phyloP scores from a whole-genome alignment of 192 early-diverging fungal genomes.

The Linnemannia schmuckeri region DNA sequence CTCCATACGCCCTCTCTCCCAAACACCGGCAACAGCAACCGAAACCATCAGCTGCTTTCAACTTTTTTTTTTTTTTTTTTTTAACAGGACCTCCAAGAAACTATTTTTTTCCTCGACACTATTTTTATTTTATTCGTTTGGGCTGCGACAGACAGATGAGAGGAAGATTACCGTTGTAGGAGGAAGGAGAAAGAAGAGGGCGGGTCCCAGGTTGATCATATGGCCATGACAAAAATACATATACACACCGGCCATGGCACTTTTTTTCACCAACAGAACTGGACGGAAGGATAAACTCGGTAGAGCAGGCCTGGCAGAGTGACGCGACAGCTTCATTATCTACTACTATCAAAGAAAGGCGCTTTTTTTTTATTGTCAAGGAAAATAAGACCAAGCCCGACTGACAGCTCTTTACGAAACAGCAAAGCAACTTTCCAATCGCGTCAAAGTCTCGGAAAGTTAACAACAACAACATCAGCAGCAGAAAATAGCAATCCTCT shows the following conservation, averaged over 20 bases:
- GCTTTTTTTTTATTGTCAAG: background rate
- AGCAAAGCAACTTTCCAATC: background rate
- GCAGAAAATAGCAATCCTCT: background rate
- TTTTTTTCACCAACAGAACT: background rate
- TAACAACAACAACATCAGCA: background rate
- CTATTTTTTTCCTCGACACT: background rate
- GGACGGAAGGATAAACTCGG: background rate
- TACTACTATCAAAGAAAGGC: background rate
- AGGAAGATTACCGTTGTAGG: background rate
- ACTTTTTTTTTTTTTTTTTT: background rate
- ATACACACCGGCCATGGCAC: background rate
- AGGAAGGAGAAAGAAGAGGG: background rate
- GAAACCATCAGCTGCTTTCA: background rate
- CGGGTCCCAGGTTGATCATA: background rate
- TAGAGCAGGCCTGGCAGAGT: background rate
- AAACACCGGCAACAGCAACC: background rate
- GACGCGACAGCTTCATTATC: background rate
- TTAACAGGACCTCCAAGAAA: background rate
- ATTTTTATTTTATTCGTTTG: background rate
- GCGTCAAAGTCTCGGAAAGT: background rate
- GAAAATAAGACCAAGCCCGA: background rate
- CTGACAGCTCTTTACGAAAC: background rate
- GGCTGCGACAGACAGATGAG: background rate
- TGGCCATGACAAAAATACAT: background rate
- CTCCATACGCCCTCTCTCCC: background rate